Evolutionary conservation across 495 filamentous ascomycete species (phyloP), one percentile per base, ranked within the genome.

Genomic region (Lophium mytilinum): DNA sequence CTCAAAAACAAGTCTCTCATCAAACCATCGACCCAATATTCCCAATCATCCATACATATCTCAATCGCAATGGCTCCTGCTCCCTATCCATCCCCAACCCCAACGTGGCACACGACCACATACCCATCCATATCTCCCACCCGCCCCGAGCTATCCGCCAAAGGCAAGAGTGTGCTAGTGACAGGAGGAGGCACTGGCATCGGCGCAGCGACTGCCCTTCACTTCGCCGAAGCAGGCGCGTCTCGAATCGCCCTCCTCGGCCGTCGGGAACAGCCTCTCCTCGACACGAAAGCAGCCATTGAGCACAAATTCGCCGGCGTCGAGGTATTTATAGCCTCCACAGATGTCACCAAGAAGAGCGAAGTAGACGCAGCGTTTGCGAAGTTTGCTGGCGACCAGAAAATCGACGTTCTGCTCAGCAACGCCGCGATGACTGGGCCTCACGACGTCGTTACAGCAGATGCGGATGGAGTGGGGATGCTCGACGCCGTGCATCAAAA

Each of bases 321-420:
- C 14, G 48, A 70, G 17, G 64, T 74, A 11, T 66, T 66, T n/a
- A 49, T 52, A 0, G 62, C 62, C 9, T 55, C 71, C 12, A 68
- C 71, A 0, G 75, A 78, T 58, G 52, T 78, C 46, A 75, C 71
- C 3, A 70, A 74, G 9, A 64, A 72, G 57, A 61, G 40, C 30
- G 66, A 73, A 58, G 69, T 79, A 7, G 68, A 74, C 34, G 47
- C 55, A 0, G 71, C 75, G 9, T 72, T 79, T 43, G 57, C 59
- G 0, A 67, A 69, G 14, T 72, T 78, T 17, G 35, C 10, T n/a
- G 53, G 39, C 24, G 57, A 55, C 37, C 63, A 63, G 6, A 71
- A 72, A 53, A n/a, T 63, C 24, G 3, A 64, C 48, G 40, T 64
- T 17, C 4, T 65, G 8, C 24, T 61, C 53, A 55, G 37, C 53